These are phyloP conservation scores for Debaryomyces prosopidis DNA, from an alignment of 805 yeast species.

Conservation along the genomic window DNA sequence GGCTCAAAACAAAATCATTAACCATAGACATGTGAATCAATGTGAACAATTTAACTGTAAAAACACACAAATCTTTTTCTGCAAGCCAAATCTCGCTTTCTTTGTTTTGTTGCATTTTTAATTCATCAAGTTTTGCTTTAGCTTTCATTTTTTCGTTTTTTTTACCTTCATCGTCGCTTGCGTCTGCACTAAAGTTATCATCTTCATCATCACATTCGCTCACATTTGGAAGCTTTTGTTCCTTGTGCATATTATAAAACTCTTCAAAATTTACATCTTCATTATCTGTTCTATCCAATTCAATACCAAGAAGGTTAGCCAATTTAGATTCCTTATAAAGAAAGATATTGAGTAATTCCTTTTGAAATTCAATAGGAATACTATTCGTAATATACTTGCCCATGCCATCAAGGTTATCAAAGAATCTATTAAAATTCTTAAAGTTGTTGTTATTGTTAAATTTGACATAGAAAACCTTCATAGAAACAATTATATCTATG, in stretches of 20 bases:
- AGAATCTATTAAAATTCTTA: slow-evolving; percentile 34
- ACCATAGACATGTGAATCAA: slow-evolving; percentile 35
- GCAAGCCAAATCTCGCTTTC: slow-evolving; percentile 28
- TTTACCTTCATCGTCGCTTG: slow-evolving; percentile 8
- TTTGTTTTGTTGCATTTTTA: slow-evolving; percentile 3
- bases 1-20: slow-evolving; percentile 17
- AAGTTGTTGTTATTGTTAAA: slow-evolving; percentile 26
- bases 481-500: slow-evolving; percentile 32
- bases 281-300: slow-evolving; percentile 51
- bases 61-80: slow-evolving; percentile 44
- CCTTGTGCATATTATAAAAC: slow-evolving; percentile 7
- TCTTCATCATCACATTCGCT: slow-evolving; percentile 14
- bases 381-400: slow-evolving; percentile 18
- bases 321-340: slow-evolving; percentile 49
- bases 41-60: slow-evolving; percentile 37
- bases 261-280: slow-evolving; percentile 48
- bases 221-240: slow-evolving; percentile 1
- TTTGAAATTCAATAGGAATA: slow-evolving; percentile 29
- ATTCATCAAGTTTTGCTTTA: slow-evolving; percentile 1
- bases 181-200: slow-evolving; percentile 5
- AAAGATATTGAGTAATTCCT: slow-evolving; percentile 41
- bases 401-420: slow-evolving; percentile 17
- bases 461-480: slow-evolving; percentile 35
- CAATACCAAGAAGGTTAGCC: slow-evolving; percentile 35
- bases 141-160: slow-evolving; percentile 9